Evolutionary conservation across 1,284 basidiomycete genomes (phyloP).

Genomic region (Inonotus hispidus): DNA sequence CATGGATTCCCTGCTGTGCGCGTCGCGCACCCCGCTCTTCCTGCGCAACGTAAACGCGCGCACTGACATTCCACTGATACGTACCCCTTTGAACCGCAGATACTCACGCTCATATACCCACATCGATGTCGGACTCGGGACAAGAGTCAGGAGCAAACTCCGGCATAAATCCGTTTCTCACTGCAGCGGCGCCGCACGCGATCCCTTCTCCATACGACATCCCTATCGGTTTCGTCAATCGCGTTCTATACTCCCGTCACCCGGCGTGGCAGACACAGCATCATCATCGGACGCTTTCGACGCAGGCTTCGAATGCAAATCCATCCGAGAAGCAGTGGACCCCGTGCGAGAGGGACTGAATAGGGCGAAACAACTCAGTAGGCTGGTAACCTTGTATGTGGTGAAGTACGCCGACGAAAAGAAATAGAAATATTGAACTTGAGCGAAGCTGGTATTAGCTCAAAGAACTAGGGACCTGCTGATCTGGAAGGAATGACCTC

Average conservation of each 20-base stretch:
- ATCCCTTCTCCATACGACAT: slow-evolving; percentile 73
- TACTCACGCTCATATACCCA: slow-evolving; percentile 45
- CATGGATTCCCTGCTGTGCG: neutral
- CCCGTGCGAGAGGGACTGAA: no score
- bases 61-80: slow-evolving; percentile 25
- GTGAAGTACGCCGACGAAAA: neutral
- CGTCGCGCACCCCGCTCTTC: slow-evolving; percentile 5
- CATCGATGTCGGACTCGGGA: slow-evolving; percentile 17
- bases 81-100: slow-evolving; percentile 38
- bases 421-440: neutral
- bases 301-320: slow-evolving; percentile 8
- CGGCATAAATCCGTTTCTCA: slow-evolving; percentile 42
- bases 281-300: neutral
- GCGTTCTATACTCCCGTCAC: slow-evolving; percentile 45
- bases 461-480: neutral
- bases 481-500: neutral
- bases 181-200: slow-evolving; percentile 38
- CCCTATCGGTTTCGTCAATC: slow-evolving; percentile 77
- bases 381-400: neutral
- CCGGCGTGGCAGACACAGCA: slow-evolving; percentile 1
- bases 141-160: neutral
- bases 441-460: neutral
- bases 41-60: neutral
- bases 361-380: neutral
- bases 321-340: slow-evolving; percentile 12